Evolutionary conservation across 352 stramenopile genomes (phyloP).

Genomic region (Hyaloperonospora arabidopsidis): DNA sequence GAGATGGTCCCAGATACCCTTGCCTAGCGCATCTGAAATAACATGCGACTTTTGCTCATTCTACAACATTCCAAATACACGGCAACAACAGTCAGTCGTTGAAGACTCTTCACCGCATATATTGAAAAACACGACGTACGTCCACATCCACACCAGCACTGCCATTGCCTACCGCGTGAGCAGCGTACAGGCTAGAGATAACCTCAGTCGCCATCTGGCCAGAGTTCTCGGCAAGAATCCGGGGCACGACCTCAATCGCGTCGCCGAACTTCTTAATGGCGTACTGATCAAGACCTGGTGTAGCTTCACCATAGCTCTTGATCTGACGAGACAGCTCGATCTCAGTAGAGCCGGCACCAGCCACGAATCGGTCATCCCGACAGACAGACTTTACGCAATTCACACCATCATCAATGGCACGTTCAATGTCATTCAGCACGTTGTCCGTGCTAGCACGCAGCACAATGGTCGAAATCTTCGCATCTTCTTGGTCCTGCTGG

Average conservation of each 20-base stretch:
- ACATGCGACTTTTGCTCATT: constrained; percentile 73
- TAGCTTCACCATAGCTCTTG: constrained; percentile 91
- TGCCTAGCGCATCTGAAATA: constrained; percentile 62
- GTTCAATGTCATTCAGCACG: constrained; percentile 97
- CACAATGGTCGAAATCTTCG: constrained; percentile 96
- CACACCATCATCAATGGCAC: constrained; percentile 96
- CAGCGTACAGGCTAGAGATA: constrained; percentile 91
- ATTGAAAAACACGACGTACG: constrained; percentile 31
- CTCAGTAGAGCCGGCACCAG: constrained; percentile 92
- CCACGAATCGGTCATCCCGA: constrained; percentile 92
- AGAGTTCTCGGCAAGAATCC: constrained; percentile 97
- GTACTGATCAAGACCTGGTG: constrained; percentile 98
- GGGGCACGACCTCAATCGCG: constrained; percentile 95
- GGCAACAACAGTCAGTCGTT: constrained; percentile 20
- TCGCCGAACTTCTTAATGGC: constrained; percentile 99
- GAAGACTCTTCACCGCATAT: not conserved
- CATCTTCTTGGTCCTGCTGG: constrained; percentile 89
- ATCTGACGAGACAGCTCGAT: constrained; percentile 94
- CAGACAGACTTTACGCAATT: constrained; percentile 94
- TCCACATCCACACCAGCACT: constrained; percentile 93
- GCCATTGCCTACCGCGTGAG: constrained; percentile 89
- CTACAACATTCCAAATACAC: constrained; percentile 27
- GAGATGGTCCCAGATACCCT: constrained; percentile 91
- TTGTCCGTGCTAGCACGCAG: constrained; percentile 91
- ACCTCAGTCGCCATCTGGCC: constrained; percentile 92